Conservation (phyloP, 345 rosid genomes). For the Populus simonii region DNA sequence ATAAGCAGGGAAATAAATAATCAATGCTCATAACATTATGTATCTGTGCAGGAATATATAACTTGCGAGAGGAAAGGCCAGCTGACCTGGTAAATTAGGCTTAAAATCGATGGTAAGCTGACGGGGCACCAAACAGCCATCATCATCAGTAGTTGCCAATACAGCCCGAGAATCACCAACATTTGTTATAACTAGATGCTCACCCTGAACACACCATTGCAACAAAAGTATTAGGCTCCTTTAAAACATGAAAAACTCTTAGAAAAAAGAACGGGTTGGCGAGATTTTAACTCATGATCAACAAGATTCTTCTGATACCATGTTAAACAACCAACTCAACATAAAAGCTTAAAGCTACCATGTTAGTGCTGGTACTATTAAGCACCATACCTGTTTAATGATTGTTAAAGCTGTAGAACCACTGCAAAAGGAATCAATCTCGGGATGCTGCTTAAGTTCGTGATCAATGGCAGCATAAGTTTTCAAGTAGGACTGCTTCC, state of each 20-base stretch:
- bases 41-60: too few species aligned
- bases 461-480: constrained; percentile 64
- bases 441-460: constrained; percentile 61
- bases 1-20: not conserved
- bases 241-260: too few species aligned
- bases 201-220: constrained; percentile 35
- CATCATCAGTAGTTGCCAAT: constrained; percentile 53
- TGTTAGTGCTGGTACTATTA: too few species aligned
- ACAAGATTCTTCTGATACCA: not conserved
- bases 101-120: constrained; percentile 80
- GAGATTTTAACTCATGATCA: too few species aligned
- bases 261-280: too few species aligned
- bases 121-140: constrained; percentile 54
- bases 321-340: too few species aligned
- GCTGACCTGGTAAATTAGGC: constrained; percentile 79
- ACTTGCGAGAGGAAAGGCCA: not conserved
- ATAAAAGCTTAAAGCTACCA: too few species aligned
- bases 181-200: constrained; percentile 65
- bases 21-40: not conserved
- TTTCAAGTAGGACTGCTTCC: constrained; percentile 73
- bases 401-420: constrained; percentile 75
- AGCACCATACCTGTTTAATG: constrained; percentile 60
- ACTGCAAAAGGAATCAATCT: constrained; percentile 64
- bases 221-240: not conserved
- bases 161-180: constrained; percentile 88